Base-by-base conservation (phyloP, 2,329 filamentous ascomycete species). In the Aspergillus transmontanensis region DNA sequence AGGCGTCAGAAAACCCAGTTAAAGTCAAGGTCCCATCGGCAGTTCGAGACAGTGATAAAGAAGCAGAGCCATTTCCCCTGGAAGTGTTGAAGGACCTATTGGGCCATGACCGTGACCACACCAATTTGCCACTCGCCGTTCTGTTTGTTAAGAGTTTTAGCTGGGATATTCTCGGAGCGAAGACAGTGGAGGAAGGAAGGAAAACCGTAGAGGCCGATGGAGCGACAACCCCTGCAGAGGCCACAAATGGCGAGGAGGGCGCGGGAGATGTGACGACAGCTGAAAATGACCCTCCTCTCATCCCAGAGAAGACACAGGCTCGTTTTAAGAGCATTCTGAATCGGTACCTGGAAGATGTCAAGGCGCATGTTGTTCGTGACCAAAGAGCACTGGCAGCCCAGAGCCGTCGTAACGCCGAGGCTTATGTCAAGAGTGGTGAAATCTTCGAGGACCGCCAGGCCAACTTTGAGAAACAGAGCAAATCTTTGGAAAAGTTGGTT, bases 41-140 rank as follows among this genome's bases (percentile, higher is more conserved):
- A 11, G 75, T 79, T 45, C 83, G 81, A 58, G 87, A 88, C 63
- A 87, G 88, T 67, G 85, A 86, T 32, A 87, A 85, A 46, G 89
- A 90, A 64, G 86, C 92, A 2, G 95, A 99, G 67, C 95, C 95
- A 0, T 98, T 99, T 69, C 96, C 96, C 4, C 83, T 99, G 23
- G 95, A 99, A 76, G 94, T 98, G n/a, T 82, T 99, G 46, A 99
- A 99, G 80, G 96, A 99, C 75, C 86, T 99, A 68, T 85, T 99
- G 19, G 93, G 94, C 9, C 90, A 98, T 74, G 95, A 99, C 76
- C 88, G 93, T 60, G 94, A 99, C 70, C 95, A 98, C 74, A 83
- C 88, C 60, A 99, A 98, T 73, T 81, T 99, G 50, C 93, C 95
- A 1, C 82, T 99, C 53, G 90, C 97, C 6, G 95, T 98, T 58